Base-by-base conservation (phyloP, 768 basidiomycete species). In the Jaapia argillacea region DNA sequence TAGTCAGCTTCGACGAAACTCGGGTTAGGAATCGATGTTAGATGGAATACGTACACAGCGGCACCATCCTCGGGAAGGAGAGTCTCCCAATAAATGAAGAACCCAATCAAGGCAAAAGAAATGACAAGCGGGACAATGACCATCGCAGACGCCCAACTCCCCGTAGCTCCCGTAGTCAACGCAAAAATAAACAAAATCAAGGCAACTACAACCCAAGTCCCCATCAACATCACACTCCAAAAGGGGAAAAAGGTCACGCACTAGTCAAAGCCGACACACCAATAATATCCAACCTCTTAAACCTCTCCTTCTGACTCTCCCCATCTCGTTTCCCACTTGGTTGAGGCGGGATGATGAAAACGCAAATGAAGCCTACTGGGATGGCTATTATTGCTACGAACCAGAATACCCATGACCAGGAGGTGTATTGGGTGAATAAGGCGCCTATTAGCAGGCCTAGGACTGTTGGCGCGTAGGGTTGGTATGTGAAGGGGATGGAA, bases 41-140 rank as follows among this genome's bases (percentile, higher is more conserved):
- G n/a, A n/a, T n/a, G n/a, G n/a, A n/a, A n/a, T n/a, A n/a, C n/a
- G n/a, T n/a, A n/a, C 69, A 72, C 53, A 4, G 68, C 65, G 7
- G 77, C 74, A 4, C 51, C 54, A 10, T 69, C 56, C 13, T 51
- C 49, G 2, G 67, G 68, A 12, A 74, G 53, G 0, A 50, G 36
- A 6, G 64, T 56, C 49, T 79, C 75, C 66, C 69, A 77, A 41
- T 65, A 58, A 57, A 79, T 72, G 61, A 80, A 80, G 1, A 42
- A 55, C 22, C 57, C 49, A 27, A 58, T 51, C 7, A 71, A 47
- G 6, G 67, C 25, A 45, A 73, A 52, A 4, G 75, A 69, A 25
- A 77, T 49, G 6, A 74, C 53, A 28, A 80, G 57, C 0, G 72
- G 68, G 3, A 57, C 61, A 40, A 78, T 54, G 44, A 77, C 71